phyloP scores from a whole-genome alignment of 2,329 filamentous ascomycete species.

The Neonectria faginata region DNA sequence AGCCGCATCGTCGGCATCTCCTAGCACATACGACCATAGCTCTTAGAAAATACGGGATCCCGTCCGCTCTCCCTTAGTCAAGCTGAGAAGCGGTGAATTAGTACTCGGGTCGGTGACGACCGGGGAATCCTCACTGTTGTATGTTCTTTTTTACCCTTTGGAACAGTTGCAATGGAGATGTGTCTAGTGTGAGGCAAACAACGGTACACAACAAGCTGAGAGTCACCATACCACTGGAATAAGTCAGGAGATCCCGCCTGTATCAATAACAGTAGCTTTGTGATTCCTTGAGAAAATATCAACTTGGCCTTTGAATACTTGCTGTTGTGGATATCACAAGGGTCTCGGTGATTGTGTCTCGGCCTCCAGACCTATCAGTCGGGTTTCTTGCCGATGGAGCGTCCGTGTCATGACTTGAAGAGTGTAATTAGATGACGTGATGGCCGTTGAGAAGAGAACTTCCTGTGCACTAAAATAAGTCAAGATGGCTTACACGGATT shows the following conservation, averaged over 20 bases:
- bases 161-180: too few species aligned
- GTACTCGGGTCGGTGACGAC: too few species aligned
- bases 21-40: not conserved
- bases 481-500: not conserved
- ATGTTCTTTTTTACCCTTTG: too few species aligned
- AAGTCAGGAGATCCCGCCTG: not conserved
- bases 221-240: too few species aligned
- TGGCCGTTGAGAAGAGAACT: not conserved
- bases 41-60: not conserved
- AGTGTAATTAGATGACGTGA: not conserved
- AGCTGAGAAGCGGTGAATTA: slow-evolving; percentile 6
- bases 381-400: slow-evolving; percentile 32
- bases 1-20: not conserved
- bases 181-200: not conserved
- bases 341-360: not conserved
- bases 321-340: not conserved
- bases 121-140: too few species aligned
- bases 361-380: slow-evolving; percentile 23
- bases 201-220: too few species aligned
- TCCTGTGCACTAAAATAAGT: not conserved
- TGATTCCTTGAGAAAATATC: not conserved
- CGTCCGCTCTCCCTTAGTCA: not conserved
- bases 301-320: not conserved
- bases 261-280: not conserved
- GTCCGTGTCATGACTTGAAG: slow-evolving; percentile 1